Base-by-base conservation (phyloP, 2,329 filamentous ascomycete genomes). In the Bertia moriformis region DNA sequence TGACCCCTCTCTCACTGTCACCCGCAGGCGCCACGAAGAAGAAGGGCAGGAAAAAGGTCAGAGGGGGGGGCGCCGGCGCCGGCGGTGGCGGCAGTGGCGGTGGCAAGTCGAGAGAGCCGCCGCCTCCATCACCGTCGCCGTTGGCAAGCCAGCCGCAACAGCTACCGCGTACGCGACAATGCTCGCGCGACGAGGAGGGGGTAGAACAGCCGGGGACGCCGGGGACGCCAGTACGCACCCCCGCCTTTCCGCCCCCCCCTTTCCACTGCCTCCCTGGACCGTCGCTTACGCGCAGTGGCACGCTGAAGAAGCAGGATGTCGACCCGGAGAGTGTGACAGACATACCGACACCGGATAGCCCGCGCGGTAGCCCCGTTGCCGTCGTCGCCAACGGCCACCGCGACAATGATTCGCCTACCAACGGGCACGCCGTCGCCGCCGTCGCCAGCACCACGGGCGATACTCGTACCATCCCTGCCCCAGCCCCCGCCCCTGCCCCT, bases 401-500 rank as follows among this genome's bases (percentile, higher is more conserved):
- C 22, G 22, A 27, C 7, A n/a, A n/a, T n/a, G n/a, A n/a, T n/a
- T 10, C 22, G 22, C 22, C 22, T n/a, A n/a, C 7, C 22, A 27
- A 27, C 22, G 22, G 22, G 7, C 22, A 27, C 22, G 22, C 22
- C 7, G 22, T 27, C 7, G 30, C 37, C n/a, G 36, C 36, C 39
- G 39, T 17, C 41, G 36, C 13, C 19, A 18, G 37, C n/a, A 43
- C 29, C 17, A 12, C 18, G 10, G 38, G 42, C 14, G 32, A 32
- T 17, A 15, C 41, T 15, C 20, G 18, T 35, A 17, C 15, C 37
- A 24, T 17, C 38, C 3, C 40, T 41, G 14, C 17, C 40, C 27
- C 39, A 39, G 20, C 30, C 40, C n/a, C 13, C 43, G 39, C 38
- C 44, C 18, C 41, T 50, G n/a, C n/a, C n/a, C n/a, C 7, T 27